Conservation (phyloP, 2,329 filamentous ascomycete genomes). For the Calonectria crousiana region DNA sequence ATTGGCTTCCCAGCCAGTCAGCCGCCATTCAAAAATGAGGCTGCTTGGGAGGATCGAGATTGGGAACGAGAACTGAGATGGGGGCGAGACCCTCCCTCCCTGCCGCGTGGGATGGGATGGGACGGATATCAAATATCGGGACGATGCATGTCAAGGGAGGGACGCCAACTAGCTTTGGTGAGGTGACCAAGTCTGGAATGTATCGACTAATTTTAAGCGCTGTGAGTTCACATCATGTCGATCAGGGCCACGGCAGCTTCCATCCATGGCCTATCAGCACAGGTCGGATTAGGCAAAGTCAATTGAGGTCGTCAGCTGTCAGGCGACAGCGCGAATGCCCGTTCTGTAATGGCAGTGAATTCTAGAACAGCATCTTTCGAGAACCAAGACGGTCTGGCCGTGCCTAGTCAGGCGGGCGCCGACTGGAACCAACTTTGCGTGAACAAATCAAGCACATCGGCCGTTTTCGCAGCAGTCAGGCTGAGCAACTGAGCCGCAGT, state of each 20-base stretch:
- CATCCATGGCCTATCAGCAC: background rate
- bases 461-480: background rate
- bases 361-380: background rate
- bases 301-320: background rate
- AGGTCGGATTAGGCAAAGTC: slow-evolving; percentile 3
- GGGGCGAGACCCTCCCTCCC: background rate
- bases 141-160: slow-evolving; percentile 11
- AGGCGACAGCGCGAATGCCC: background rate
- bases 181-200: slow-evolving; percentile 13
- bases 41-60: background rate
- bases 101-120: background rate
- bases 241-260: background rate
- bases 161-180: background rate
- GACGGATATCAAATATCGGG: slow-evolving; percentile 8
- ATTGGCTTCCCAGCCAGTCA: background rate
- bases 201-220: slow-evolving; percentile 9
- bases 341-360: background rate
- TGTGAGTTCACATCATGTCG: background rate
- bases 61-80: background rate
- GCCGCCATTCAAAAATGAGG: background rate
- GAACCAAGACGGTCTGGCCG: slow-evolving; percentile 11
- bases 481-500: slow-evolving; percentile 3
- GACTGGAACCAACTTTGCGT: background rate
- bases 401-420: background rate
- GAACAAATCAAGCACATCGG: background rate